These are phyloP conservation scores for Saccharomycopsis crataegensis DNA, from an alignment of 1,139 yeast species.

Conservation along the genomic window DNA sequence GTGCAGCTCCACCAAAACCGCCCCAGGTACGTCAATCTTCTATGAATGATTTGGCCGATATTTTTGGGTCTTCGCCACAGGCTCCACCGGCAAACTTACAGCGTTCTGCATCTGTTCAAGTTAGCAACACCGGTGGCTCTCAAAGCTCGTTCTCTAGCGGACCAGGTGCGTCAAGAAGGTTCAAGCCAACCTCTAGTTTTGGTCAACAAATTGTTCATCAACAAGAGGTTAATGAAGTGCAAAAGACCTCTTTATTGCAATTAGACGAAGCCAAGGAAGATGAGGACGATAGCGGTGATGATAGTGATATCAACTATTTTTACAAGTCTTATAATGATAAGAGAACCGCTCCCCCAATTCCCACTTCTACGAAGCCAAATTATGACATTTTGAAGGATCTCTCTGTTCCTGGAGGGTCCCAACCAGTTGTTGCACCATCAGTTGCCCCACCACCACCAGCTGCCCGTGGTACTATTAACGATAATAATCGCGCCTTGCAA, in stretches of 20 bases:
- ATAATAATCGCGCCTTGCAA: background rate
- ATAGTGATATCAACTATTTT: constrained; percentile 9
- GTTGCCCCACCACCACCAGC: constrained; percentile 10
- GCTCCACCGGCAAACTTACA: constrained; percentile 21
- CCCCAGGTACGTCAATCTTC: constrained; percentile 32
- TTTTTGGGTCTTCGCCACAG: constrained; percentile 37
- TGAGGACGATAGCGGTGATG: constrained; percentile 24
- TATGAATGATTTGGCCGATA: constrained; percentile 58
- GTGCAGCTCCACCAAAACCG: constrained; percentile 13
- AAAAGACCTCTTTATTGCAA: constrained; percentile 18
- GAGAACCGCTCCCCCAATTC: constrained; percentile 24
- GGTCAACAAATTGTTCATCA: constrained; percentile 47
- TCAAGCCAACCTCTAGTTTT: constrained; percentile 49
- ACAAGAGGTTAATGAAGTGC: constrained; percentile 26
- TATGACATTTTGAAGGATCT: constrained; percentile 27
- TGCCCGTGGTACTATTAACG: constrained; percentile 1
- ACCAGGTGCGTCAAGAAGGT: constrained; percentile 22
- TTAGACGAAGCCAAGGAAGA: constrained; percentile 24
- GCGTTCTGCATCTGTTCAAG: background rate
- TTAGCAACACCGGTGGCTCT: constrained; percentile 4
- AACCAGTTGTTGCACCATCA: background rate
- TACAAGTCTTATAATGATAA: constrained; percentile 5
- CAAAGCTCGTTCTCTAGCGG: background rate
- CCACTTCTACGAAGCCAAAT: constrained; percentile 26
- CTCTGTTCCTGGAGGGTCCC: background rate